Evolutionary conservation across 768 basidiomycete species (phyloP).

Genomic region (Phylloporus sp.): DNA sequence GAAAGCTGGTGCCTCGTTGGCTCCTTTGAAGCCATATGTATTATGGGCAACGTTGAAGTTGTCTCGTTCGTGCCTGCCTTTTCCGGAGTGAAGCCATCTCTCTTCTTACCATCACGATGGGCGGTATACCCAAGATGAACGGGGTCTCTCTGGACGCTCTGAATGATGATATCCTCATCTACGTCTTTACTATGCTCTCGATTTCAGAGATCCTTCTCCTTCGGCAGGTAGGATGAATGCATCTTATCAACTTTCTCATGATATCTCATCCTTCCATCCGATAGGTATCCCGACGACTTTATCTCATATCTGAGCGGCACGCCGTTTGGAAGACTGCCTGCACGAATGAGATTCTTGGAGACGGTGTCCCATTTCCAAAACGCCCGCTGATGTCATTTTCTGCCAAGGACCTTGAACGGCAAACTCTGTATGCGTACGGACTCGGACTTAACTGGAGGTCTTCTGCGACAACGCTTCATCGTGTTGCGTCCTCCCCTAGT

Average conservation of each 20-base stretch:
- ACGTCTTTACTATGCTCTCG: conserved; percentile 33
- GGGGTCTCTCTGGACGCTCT: conserved; percentile 20
- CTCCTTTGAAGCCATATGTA: conserved; percentile 47
- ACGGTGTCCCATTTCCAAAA: conserved; percentile 50
- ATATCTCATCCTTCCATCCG: not conserved
- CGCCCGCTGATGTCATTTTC: conserved; percentile 34
- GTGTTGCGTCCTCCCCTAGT: conserved; percentile 19
- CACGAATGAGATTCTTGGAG: conserved; percentile 38
- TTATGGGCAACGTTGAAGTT: not conserved
- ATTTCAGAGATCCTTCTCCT: conserved; percentile 41
- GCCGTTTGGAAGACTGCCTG: conserved; percentile 58
- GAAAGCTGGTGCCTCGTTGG: conserved; percentile 71
- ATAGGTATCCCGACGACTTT: conserved; percentile 52
- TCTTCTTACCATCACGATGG: not conserved
- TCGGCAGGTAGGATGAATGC: conserved; percentile 36
- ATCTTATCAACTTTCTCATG: not conserved
- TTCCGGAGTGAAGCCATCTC: conserved; percentile 3
- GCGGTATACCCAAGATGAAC: conserved; percentile 11
- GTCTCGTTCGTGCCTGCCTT: conserved; percentile 12
- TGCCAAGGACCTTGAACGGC: conserved; percentile 41
- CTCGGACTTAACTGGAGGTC: conserved; percentile 51
- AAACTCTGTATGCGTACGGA: conserved; percentile 40
- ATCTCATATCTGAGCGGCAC: conserved; percentile 41
- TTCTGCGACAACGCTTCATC: conserved; percentile 12
- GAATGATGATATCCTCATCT: conserved; percentile 38